Evolutionary conservation across 129 eudicot species (phyloP).

Genomic region (Ambrosia artemisiifolia): DNA sequence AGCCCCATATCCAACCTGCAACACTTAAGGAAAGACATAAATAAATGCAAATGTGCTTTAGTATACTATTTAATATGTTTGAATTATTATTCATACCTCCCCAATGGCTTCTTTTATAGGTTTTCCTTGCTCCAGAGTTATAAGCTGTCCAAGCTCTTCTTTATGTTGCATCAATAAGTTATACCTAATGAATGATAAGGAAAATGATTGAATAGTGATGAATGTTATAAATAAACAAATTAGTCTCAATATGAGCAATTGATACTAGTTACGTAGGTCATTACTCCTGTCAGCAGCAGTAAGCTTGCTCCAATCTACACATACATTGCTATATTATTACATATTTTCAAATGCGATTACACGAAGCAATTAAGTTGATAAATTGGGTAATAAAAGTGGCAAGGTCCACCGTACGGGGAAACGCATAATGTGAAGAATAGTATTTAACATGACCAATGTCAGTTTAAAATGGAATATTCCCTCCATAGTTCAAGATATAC

Average conservation of each 20-base stretch:
- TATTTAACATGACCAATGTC: too few relatives aligned
- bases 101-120: constrained; percentile 93
- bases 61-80: background rate
- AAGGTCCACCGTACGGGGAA: constrained; percentile 39
- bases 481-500: too few relatives aligned
- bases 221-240: constrained; percentile 3
- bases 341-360: background rate
- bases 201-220: background rate
- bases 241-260: background rate
- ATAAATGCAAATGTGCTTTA: background rate
- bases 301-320: constrained; percentile 82
- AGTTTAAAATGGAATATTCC: too few relatives aligned
- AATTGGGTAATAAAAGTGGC: background rate
- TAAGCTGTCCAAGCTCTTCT: constrained; percentile 89
- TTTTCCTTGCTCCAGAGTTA: constrained; percentile 91
- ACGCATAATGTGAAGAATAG: too few relatives aligned
- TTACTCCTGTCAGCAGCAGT: constrained; percentile 91
- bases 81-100: constrained; percentile 32
- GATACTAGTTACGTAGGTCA: constrained; percentile 72
- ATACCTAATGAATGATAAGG: constrained; percentile 41
- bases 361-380: constrained; percentile 28
- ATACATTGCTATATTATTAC: background rate
- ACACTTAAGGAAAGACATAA: background rate
- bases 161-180: constrained; percentile 69
- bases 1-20: constrained; percentile 76